Conservation (phyloP, 148 eudicot species). For the Fagopyrum esculentum region DNA sequence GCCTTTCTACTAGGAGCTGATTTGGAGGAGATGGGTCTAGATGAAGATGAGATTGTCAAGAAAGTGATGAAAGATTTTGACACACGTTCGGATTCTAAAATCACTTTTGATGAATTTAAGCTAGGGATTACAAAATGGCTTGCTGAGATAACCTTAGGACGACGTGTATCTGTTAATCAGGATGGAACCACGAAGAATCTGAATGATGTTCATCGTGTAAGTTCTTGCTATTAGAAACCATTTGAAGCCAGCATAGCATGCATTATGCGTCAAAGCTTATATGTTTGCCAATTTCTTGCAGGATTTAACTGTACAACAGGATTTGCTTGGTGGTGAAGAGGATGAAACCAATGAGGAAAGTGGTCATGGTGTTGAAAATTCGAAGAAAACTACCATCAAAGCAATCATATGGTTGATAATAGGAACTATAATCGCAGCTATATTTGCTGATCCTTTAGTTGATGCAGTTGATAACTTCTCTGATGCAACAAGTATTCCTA, state of each 20-base stretch:
- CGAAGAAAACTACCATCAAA: conserved; percentile 43
- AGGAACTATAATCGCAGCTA: conserved; percentile 69
- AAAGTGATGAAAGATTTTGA: conserved; percentile 70
- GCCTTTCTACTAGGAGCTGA: conserved; percentile 67
- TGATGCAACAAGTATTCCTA: conserved; percentile 72
- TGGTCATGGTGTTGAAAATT: conserved; percentile 42
- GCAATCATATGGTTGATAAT: conserved; percentile 48
- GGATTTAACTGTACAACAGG: conserved; percentile 59
- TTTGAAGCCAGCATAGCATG: neutral
- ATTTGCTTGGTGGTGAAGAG: conserved; percentile 47
- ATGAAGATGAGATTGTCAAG: conserved; percentile 40
- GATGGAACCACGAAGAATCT: conserved; percentile 31
- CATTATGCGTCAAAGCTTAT: neutral
- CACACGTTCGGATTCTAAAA: conserved; percentile 28
- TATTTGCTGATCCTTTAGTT: conserved; percentile 86
- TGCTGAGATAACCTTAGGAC: conserved; percentile 26
- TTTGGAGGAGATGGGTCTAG: conserved; percentile 44
- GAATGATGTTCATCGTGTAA: conserved; percentile 41
- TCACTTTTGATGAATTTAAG: conserved; percentile 45
- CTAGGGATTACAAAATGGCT: conserved; percentile 64
- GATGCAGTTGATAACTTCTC: conserved; percentile 87
- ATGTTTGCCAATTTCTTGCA: conserved; percentile 16
- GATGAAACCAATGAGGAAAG: conserved; percentile 47
- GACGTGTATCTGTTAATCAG: neutral
- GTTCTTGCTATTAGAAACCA: neutral